Evolutionary conservation across 202 grass and related monocot species (phyloP), one percentile per base, ranked within the genome.

Genomic region (Zoysia matrella): DNA sequence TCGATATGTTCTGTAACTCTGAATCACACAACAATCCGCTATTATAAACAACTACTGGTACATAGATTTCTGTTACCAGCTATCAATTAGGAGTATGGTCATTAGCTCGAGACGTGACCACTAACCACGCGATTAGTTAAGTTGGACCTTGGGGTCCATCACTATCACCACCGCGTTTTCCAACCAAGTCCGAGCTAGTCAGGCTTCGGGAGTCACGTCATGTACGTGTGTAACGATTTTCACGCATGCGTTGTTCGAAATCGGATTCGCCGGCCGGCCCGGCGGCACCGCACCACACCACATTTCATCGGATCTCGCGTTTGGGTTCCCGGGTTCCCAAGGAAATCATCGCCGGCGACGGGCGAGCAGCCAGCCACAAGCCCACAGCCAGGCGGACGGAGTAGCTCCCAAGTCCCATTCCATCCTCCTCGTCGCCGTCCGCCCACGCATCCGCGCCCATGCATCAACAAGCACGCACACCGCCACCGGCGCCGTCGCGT

Each of bases 201-300:
- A n/a, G 39, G 53, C 41, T 1, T 69, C 7, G 73, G 49, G 77
- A 65, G 30, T 75, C 83, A 74, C 79, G 83, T 62, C 10, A 4
- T 13, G 49, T 43, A 4, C 40, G 10, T 12, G 62, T 15, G 7
- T 57, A 46, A 82, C 45, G 75, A 83, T 10, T 72, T 81, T 63
- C 42, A 39, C 41, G 62, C 49, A 78, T 64, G 74, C 74, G 65
- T 47, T 63, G 74, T 79, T 75, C 79, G 69, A 90, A 71, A 61
- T 71, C 80, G 30, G 84, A 86, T 90, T 83, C 83, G 74, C 62
- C 75, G 83, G 74, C 62, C 55, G 79, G 22, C 22, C 22, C 83
- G 60, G 69, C 79, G 22, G 16, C 83, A 83, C 55, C 55, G 18
- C 15, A 18, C 22, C 18, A 30, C 22, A 30, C 22, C 22, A 30